Base-by-base conservation (phyloP, 192 early-diverging fungal species). In the Ramicandelaber brevisporus region DNA sequence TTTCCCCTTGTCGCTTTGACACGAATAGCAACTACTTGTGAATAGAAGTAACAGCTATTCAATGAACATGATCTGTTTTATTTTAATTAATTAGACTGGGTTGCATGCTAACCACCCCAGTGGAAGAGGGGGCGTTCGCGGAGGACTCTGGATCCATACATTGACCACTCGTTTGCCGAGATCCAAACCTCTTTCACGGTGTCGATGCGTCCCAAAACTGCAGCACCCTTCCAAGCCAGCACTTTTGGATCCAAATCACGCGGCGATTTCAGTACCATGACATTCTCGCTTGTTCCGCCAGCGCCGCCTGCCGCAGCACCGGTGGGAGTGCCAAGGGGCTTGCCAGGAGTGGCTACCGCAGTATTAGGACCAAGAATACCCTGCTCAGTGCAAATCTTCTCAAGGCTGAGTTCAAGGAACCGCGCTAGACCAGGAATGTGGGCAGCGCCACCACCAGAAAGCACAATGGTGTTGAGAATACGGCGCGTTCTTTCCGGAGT, bases 201-300 rank as follows among this genome's bases (percentile, higher is more conserved):
- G 11, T 88, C 84, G 16, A 85, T 50, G 26, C 76, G 63, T 27
- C 64, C 57, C 34, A 83, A 46, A 7, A 88, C 78, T 2, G 72
- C 63, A 0, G 59, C 80, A 10, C 84, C 84, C 41, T 86, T 89
- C 84, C 84, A 89, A 1, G 64, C 73, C 29, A 89, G 38, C 28
- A 86, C 48, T 4, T 73, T 49, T 1, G 79, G 71, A 29, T 89
- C 82, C 16, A 89, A 53, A 26, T 89, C 82, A 6, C 79, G 48
- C 1, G 84, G 80, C 6, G 73, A 64, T 6, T 73, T 66, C 20
- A 85, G 40, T 0, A 84, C 60, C 16, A 76, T 69, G 0, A 62
- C 59, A 8, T 61, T 55, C 32, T 72, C 70, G n/a, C n/a, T n/a
- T n/a, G n/a, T n/a, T n/a, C n/a, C n/a, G n/a, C n/a, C n/a, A n/a